Evolutionary conservation across 2,329 filamentous ascomycete species (phyloP).

Genomic region (Ophiognomonia clavigignenti-juglandacearum): DNA sequence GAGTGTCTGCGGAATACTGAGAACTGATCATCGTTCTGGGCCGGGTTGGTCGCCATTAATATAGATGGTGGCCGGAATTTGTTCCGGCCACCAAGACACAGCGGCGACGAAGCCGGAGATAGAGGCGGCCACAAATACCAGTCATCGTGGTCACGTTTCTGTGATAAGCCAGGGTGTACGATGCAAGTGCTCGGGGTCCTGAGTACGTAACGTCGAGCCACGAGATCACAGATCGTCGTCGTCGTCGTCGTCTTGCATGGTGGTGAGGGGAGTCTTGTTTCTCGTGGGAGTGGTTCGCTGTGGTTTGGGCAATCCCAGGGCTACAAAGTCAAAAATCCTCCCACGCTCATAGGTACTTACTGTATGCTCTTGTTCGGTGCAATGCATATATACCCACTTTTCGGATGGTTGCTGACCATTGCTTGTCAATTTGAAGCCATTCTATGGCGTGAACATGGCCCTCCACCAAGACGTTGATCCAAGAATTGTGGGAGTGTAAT

Average conservation of each 20-base stretch:
- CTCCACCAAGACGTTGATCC: neutral
- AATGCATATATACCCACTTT: neutral
- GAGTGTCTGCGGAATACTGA: constrained; percentile 6
- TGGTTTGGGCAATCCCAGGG: no score
- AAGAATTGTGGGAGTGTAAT: no score
- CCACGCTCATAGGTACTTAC: neutral
- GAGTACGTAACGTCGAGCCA: neutral
- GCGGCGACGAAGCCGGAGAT: constrained; percentile 18
- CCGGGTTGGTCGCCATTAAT: constrained; percentile 9
- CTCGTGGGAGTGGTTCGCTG: constrained; percentile 1
- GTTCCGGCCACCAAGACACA: constrained; percentile 24
- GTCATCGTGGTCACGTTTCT: constrained; percentile 4
- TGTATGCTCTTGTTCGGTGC: neutral
- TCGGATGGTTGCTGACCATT: constrained; percentile 3
- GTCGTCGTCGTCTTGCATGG: neutral
- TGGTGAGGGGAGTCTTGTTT: neutral
- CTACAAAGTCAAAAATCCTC: no score
- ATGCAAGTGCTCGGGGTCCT: neutral
- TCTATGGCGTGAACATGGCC: neutral
- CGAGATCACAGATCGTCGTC: neutral
- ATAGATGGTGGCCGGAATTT: constrained; percentile 30
- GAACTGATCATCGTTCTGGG: neutral
- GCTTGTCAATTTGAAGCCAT: constrained; percentile 1
- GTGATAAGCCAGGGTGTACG: constrained; percentile 13
- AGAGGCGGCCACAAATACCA: constrained; percentile 5